Evolutionary conservation across 75 land plant genomes (phyloP).

Genomic region (Sequoiadendron giganteum): DNA sequence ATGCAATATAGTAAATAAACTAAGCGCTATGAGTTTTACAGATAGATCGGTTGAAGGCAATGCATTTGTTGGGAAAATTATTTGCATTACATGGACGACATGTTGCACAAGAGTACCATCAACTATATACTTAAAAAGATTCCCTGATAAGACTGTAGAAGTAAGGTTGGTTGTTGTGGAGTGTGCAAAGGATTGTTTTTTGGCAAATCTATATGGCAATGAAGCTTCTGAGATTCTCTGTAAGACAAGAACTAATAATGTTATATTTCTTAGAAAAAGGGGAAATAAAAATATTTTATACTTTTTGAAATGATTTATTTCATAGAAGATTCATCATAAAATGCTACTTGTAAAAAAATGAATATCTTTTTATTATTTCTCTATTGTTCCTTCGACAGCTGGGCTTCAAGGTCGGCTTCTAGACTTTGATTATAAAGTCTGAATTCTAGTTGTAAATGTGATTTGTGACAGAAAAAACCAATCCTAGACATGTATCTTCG

Average conservation of each 20-base stretch:
- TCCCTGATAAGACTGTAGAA: slow-evolving; percentile 79
- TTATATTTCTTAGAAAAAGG: neutral
- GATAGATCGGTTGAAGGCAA: slow-evolving; percentile 89
- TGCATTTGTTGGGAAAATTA: slow-evolving; percentile 72
- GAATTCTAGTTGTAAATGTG: slow-evolving; percentile 60
- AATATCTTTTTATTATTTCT: neutral
- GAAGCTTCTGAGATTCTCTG: slow-evolving; percentile 69
- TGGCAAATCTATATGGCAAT: slow-evolving; percentile 46
- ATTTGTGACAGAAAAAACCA: slow-evolving; percentile 65
- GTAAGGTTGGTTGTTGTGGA: slow-evolving; percentile 72
- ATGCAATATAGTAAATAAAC: slow-evolving; percentile 1
- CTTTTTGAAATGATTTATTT: neutral
- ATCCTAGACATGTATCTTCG: slow-evolving; percentile 40
- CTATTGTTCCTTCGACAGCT: slow-evolving; percentile 36
- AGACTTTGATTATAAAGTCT: slow-evolving; percentile 84
- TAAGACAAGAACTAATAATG: slow-evolving; percentile 21
- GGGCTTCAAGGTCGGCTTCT: slow-evolving; percentile 74
- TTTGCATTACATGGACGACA: slow-evolving; percentile 54
- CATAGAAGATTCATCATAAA: neutral
- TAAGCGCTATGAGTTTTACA: slow-evolving; percentile 21
- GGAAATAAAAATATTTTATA: neutral
- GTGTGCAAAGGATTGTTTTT: slow-evolving; percentile 64
- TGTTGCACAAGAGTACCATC: slow-evolving; percentile 59
- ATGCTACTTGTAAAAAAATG: neutral
- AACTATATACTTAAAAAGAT: slow-evolving; percentile 76